Base-by-base conservation (phyloP, 2,329 filamentous ascomycete species). In the Claviceps quebecensis region DNA sequence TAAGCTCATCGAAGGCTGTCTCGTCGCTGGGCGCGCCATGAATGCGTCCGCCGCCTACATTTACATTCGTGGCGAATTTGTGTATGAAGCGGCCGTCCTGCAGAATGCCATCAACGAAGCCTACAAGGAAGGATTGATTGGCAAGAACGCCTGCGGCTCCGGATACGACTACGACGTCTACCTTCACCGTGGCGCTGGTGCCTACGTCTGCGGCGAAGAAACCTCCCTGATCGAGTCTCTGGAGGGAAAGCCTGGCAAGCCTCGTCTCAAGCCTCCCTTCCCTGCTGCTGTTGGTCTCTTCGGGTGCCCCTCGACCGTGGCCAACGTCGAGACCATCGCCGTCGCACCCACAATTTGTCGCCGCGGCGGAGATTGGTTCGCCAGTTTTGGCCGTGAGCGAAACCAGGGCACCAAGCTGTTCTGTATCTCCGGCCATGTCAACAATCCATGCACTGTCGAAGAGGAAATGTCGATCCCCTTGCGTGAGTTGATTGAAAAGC, bases 401-500 rank as follows among this genome's bases (percentile, higher is more conserved):
- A 98, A 98, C 73, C 80, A 88, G 61, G 93, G 93, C 63, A 98
- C 93, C 57, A 98, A 98, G 77, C 85, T 98, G 43, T 98, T 86
- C 76, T 96, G 90, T 70, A 97, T 98, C 67, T 97, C 91, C 51
- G 93, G 93, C 29, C 88, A 97, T 69, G 93, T 98, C 74, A 98
- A 98, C 79, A 94, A 97, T 75, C 93, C 93, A 51, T 88, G 81
- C 69, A 97, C 93, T 1, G 93, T 98, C 55, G 93, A 98, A 71
- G 93, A 98, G 73, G 93, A 98, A 73, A 98, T 98, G 93, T 95
- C 87, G 49, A 98, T 98, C 60, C 86, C 93, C 44, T 81, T 98
- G 54, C 84, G 87, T 45, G 93, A 98, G 71, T 81, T 98, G 56
- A 97, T 98, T 62, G 93, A 98, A 57, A 93, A 88, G 74, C 93